phyloP scores from a whole-genome alignment of 306 rosid species.

The Vachellia collinsii region DNA sequence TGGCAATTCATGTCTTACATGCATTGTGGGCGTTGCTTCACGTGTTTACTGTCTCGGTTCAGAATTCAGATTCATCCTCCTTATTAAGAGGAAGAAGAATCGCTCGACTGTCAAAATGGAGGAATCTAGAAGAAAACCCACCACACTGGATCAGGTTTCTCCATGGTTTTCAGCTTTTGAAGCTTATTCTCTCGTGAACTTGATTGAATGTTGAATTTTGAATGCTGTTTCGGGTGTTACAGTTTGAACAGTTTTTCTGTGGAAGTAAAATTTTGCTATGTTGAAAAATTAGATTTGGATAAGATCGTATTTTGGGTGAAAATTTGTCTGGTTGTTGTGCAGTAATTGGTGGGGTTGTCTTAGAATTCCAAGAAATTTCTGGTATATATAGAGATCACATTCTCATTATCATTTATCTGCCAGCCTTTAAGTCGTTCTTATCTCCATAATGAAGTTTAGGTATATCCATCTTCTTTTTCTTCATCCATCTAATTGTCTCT shows the following conservation, averaged over 20 bases:
- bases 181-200: background rate
- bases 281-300: conserved; percentile 9
- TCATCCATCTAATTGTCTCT: background rate
- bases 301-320: background rate
- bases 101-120: background rate
- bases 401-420: background rate
- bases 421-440: conserved; percentile 34
- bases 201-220: background rate
- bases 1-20: background rate
- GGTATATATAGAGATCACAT: conserved; percentile 31
- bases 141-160: background rate
- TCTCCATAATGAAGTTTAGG: conserved; percentile 32
- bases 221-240: background rate
- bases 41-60: background rate
- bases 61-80: conserved; percentile 1
- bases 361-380: conserved; percentile 24
- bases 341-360: conserved; percentile 36
- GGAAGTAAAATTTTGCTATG: conserved; percentile 18
- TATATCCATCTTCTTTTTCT: conserved; percentile 37
- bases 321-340: conserved; percentile 36
- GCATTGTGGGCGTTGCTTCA: background rate
- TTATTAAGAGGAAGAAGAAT: background rate
- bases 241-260: background rate
- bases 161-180: background rate
- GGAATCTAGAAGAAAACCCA: background rate